Evolutionary conservation across 306 rosid genomes (phyloP).

Genomic region (Casuarina glauca): DNA sequence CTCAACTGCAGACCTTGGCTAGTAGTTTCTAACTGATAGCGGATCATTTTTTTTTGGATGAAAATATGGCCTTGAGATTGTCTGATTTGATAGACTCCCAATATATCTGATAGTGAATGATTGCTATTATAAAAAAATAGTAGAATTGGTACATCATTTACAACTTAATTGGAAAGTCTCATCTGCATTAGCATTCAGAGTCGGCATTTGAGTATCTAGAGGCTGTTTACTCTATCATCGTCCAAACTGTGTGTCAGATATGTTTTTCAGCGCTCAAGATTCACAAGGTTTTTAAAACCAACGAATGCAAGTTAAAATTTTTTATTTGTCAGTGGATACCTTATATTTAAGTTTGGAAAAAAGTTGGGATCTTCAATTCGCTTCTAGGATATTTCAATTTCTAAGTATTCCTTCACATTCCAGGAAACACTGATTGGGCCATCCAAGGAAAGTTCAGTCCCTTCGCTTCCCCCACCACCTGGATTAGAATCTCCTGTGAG

Average conservation of each 20-base stretch:
- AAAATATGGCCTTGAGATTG: not conserved
- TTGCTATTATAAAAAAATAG: not conserved
- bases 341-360: conserved; percentile 20
- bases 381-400: conserved; percentile 12
- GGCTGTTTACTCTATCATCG: not conserved
- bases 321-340: not conserved
- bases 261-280: not conserved
- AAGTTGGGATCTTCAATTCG: conserved; percentile 8
- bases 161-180: not conserved
- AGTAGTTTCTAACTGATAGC: not conserved
- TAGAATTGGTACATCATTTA: not conserved
- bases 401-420: conserved; percentile 37
- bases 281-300: not conserved
- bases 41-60: not conserved
- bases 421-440: conserved; percentile 54
- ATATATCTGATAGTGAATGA: not conserved
- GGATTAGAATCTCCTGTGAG: conserved; percentile 54
- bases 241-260: not conserved
- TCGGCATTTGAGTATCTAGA: not conserved
- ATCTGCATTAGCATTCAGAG: not conserved
- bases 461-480: conserved; percentile 39
- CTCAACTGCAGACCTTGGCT: not conserved
- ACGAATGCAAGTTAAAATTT: not conserved
- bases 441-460: conserved; percentile 44
- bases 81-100: not conserved